Evolutionary conservation across 176 grass and related monocot genomes (phyloP).

Genomic region (Ampelocalamus luodianensis): DNA sequence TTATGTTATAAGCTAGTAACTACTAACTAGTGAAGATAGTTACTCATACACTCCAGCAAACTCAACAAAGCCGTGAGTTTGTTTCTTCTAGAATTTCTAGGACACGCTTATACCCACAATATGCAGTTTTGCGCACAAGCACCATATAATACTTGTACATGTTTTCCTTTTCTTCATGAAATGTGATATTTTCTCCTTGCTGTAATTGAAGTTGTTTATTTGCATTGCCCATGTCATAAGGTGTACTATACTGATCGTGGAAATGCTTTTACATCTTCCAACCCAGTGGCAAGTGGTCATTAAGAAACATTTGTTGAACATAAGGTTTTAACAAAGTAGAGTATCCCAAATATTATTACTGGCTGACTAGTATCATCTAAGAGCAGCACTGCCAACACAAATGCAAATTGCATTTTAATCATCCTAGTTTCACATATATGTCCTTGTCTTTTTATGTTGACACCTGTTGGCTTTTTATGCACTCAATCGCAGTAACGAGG

Average conservation of each 20-base stretch:
- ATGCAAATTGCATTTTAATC: not conserved
- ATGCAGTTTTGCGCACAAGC: not conserved
- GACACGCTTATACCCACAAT: not conserved
- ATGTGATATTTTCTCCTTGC: not conserved
- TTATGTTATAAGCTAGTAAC: not conserved
- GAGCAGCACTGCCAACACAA: not conserved
- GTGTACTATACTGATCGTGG: not conserved
- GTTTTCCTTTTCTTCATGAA: not conserved
- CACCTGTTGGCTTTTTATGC: not conserved
- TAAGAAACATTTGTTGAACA: not conserved
- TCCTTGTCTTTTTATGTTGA: not conserved
- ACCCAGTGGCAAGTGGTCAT: not conserved
- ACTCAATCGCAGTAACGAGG: not conserved
- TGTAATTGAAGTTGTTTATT: slow-evolving; percentile 1
- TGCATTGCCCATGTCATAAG: not conserved
- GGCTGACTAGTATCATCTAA: not conserved
- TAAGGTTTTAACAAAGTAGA: slow-evolving; percentile 8
- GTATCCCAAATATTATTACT: not conserved
- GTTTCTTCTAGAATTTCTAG: slow-evolving; percentile 8
- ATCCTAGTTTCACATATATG: not conserved
- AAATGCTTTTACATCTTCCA: not conserved
- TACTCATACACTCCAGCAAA: not conserved
- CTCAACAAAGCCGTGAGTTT: not conserved
- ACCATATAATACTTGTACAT: not conserved
- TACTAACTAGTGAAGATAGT: not conserved